Evolutionary conservation across 495 filamentous ascomycete genomes (phyloP), one percentile per base, ranked within the genome.

Genomic region (Annulohypoxylon bovei): DNA sequence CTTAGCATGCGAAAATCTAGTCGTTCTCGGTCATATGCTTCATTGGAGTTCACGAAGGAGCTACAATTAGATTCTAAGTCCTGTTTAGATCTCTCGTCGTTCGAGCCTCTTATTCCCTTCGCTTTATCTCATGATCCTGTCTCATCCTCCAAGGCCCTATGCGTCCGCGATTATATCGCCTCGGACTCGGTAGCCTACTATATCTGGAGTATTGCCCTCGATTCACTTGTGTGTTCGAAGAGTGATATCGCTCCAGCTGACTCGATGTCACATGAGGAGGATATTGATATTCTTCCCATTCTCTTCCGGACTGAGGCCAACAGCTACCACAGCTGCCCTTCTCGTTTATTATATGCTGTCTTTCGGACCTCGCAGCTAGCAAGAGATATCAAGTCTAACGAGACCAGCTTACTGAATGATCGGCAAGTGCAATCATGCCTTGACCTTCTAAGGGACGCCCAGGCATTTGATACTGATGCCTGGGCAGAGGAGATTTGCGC

Each of bases 241-340:
- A 77, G 74, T 35, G 68, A n/a, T 39, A 64, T 32, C 16, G n/a
- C 62, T 5, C 50, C 37, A 5, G 62, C 23, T 49, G 49, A 61
- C 18, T 64, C 65, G 1, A 59, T 58, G 9, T 67, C 62, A 18
- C 68, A 57, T 49, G 69, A 59, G 22, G 67, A 80, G 28, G 49
- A 75, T 6, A 25, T 68, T 20, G 72, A 79, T 25, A 64, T 84
- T 0, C 68, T 77, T 0, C 52, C 72, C 7, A 73, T 83, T 7
- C 75, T 85, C 3, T 58, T 76, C 20, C 72, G 81, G 0, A 78
- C 78, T n/a, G 81, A 85, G 65, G 77, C 80, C 5, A 77, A 80
- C 47, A 82, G 79, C 62, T 85, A 85, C 44, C 82, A 82, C 44
- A 82, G 82, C 64, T 83, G 80, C 27, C 82, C 82, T 0, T 77